Evolutionary conservation across 2,329 filamentous ascomycete genomes (phyloP), one percentile per base, ranked within the genome.

Genomic region (Chrysoporthe deuterocubensis): DNA sequence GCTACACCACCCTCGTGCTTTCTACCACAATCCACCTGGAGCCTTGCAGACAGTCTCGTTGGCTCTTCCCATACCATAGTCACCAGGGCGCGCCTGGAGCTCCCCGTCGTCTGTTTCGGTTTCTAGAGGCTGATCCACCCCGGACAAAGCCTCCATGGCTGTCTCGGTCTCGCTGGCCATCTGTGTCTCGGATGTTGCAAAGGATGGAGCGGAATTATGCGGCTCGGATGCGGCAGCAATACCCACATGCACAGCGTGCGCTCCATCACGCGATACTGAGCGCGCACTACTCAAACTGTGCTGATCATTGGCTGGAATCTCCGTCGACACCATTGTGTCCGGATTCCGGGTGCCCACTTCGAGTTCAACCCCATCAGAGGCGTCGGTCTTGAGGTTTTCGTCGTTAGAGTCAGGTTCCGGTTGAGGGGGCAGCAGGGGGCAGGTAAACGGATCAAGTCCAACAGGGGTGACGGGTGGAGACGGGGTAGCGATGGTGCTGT

Each of bases 391-490:
- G 26, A 67, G 5, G 14, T 16, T 62, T 11, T 57, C 48, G 57
- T 64, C 62, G 68, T 69, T 64, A 69, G 68, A 67, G 37, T 67
- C 44, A 37, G 32, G 21, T 65, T 65, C 68, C 48, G 68, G 58
- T 13, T 34, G 46, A 40, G 62, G 48, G 32, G 52, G 56, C 26
- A 62, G 44, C 50, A 66, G 37, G 37, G 65, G 56, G 32, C 52
- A 58, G 34, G 21, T 54, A 60, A 67, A 59, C 43, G 62, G 52
- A 65, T 67, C 59, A 57, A 40, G 37, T 65, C 62, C 65, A 67
- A 48, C 7, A 54, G 43, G 57, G 56, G 34, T 43, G 11, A 52
- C 6, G n/a, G 26, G 46, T 32, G 48, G n/a, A 3, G 68, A 14
- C n/a, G 56, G 46, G 46, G 57, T 40, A 56, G 18, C 56, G n/a